phyloP scores from a whole-genome alignment of 768 basidiomycete genomes.

The Macrolepiota albuminosa region DNA sequence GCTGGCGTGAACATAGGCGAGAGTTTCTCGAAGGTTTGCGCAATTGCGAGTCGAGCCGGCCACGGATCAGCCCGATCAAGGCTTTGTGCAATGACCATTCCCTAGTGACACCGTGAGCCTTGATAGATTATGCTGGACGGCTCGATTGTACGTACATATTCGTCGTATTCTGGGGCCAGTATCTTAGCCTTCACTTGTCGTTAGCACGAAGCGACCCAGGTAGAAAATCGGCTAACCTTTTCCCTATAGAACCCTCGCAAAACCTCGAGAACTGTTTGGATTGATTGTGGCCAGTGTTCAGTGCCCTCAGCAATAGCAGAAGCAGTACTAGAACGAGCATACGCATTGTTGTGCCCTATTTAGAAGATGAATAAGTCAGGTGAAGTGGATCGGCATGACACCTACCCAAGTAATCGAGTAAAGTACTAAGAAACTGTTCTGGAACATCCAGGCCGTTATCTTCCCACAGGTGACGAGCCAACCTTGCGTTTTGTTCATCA shows the following conservation, averaged over 20 bases:
- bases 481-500: conserved; percentile 78
- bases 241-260: conserved; percentile 78
- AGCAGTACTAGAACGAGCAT: conserved; percentile 73
- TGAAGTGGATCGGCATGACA: not conserved
- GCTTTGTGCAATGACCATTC: conserved; percentile 87
- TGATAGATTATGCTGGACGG: not conserved
- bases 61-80: conserved; percentile 89
- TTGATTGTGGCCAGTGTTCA: conserved; percentile 61
- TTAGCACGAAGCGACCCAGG: not conserved
- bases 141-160: conserved; percentile 59
- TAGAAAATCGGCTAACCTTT: conserved; percentile 44
- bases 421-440: conserved; percentile 51
- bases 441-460: conserved; percentile 92
- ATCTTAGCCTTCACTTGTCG: conserved; percentile 61
- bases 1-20: conserved; percentile 60
- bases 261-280: conserved; percentile 39
- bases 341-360: conserved; percentile 72
- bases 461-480: conserved; percentile 86
- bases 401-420: conserved; percentile 70
- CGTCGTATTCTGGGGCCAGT: conserved; percentile 87
- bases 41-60: conserved; percentile 74
- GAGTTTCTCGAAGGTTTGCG: conserved; percentile 59
- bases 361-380: not conserved
- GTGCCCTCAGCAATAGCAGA: conserved; percentile 74
- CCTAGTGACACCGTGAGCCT: conserved; percentile 38